Evolutionary conservation across 106 monocot species (phyloP).

Genomic region (Acorus gramineus): DNA sequence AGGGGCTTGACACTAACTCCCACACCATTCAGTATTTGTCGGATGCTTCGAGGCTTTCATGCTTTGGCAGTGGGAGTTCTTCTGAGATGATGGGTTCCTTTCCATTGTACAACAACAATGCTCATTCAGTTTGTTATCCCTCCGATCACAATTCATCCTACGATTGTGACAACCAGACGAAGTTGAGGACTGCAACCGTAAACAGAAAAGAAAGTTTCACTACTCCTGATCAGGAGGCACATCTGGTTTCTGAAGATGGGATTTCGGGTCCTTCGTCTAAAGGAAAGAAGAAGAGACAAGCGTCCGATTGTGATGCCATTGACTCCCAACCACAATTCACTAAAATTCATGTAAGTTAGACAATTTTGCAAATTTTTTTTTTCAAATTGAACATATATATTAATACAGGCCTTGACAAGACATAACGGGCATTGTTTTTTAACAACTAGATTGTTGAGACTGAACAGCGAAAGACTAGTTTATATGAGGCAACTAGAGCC

Average conservation of each 20-base stretch:
- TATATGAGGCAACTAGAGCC: constrained; percentile 10
- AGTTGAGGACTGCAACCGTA: too few species aligned
- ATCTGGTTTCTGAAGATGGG: background rate
- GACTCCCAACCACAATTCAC: constrained; percentile 17
- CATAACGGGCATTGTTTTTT: background rate
- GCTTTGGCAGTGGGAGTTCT: constrained; percentile 14
- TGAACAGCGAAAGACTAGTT: constrained; percentile 22
- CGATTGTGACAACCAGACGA: too few species aligned
- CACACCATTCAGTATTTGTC: background rate
- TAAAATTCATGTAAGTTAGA: constrained; percentile 11
- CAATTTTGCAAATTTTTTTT: background rate
- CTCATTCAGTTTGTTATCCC: background rate
- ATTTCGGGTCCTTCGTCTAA: constrained; percentile 12
- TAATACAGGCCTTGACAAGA: background rate
- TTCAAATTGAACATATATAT: too few species aligned
- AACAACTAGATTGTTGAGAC: background rate
- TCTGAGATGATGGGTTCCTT: constrained; percentile 17
- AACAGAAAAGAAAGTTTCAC: too few species aligned
- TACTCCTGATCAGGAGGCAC: too few species aligned
- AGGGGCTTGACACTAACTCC: background rate
- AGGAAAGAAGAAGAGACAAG: constrained; percentile 42
- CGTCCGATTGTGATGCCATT: constrained; percentile 7
- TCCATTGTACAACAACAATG: constrained; percentile 1
- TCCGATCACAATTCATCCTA: too few species aligned
- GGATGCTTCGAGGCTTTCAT: background rate